Conservation (phyloP, 2,329 filamentous ascomycete species). For the Hypoxylon sp. region DNA sequence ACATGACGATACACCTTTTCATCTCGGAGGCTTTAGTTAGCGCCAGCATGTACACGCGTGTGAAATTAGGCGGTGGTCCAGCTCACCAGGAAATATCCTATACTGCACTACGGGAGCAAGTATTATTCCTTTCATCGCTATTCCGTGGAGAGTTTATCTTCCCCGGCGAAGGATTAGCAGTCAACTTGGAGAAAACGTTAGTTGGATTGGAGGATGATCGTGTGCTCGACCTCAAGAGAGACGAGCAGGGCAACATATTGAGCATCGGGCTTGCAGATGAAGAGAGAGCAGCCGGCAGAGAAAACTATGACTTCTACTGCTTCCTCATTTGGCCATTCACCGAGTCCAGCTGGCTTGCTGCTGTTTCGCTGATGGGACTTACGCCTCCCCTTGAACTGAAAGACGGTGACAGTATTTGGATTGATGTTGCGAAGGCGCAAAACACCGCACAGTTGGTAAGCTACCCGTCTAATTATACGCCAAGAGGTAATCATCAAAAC, state of each 20-base stretch:
- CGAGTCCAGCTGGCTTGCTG: slow-evolving; percentile 92
- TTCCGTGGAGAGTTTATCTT: slow-evolving; percentile 99
- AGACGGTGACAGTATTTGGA: slow-evolving; percentile 78
- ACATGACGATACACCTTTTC: slow-evolving; percentile 99
- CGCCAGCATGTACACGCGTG: slow-evolving; percentile 88
- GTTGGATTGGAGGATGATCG: slow-evolving; percentile 82
- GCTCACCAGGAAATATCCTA: slow-evolving; percentile 84
- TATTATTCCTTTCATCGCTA: slow-evolving; percentile 90
- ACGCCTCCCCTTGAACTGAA: slow-evolving; percentile 75
- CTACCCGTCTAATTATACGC: slow-evolving; percentile 25
- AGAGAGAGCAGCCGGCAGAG: slow-evolving; percentile 83
- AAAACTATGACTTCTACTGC: slow-evolving; percentile 99
- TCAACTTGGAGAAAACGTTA: slow-evolving; percentile 86
- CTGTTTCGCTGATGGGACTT: slow-evolving; percentile 88
- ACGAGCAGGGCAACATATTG: slow-evolving; percentile 69
- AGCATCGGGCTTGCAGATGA: slow-evolving; percentile 80
- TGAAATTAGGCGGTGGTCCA: slow-evolving; percentile 92
- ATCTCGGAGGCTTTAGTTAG: slow-evolving; percentile 93
- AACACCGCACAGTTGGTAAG: slow-evolving; percentile 84
- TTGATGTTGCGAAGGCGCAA: slow-evolving; percentile 83
- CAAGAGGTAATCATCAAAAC: slow-evolving; percentile 8
- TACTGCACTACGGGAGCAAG: slow-evolving; percentile 80
- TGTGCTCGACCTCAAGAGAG: slow-evolving; percentile 77
- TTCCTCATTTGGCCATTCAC: slow-evolving; percentile 99
- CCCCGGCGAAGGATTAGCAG: slow-evolving; percentile 83